Conservation (phyloP, 768 basidiomycete genomes). For the Crucibulum laeve region DNA sequence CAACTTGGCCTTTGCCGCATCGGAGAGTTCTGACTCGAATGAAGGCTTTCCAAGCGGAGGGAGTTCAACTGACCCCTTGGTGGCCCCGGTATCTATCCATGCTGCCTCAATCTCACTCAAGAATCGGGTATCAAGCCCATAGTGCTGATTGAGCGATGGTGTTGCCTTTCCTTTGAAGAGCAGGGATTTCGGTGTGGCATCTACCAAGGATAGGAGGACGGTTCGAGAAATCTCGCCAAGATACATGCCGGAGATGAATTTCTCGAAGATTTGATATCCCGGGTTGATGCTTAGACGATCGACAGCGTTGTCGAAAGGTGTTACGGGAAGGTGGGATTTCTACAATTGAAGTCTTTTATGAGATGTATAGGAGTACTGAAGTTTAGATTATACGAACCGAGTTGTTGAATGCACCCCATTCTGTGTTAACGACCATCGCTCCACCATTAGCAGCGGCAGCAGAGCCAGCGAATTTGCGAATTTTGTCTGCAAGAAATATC, state of each 20-base stretch:
- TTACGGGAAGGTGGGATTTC: conserved; percentile 81
- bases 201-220: conserved; percentile 77
- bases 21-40: conserved; percentile 27
- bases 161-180: conserved; percentile 83
- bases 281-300: conserved; percentile 96
- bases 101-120: conserved; percentile 81
- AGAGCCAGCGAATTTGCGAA: conserved; percentile 75
- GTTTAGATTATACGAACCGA: conserved; percentile 44
- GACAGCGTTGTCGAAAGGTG: conserved; percentile 86
- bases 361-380: neutral
- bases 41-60: conserved; percentile 34
- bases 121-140: conserved; percentile 92
- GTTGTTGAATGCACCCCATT: conserved; percentile 99
- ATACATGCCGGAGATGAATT: conserved; percentile 99
- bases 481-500: conserved; percentile 41
- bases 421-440: conserved; percentile 93
- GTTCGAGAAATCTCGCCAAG: conserved; percentile 92
- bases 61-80: conserved; percentile 20
- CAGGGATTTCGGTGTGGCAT: conserved; percentile 63
- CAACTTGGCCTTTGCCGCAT: conserved; percentile 31
- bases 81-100: conserved; percentile 47
- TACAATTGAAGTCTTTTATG: conserved; percentile 23
- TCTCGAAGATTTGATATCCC: conserved; percentile 90
- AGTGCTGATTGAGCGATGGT: conserved; percentile 74
- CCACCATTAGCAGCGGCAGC: conserved; percentile 58